Base-by-base conservation (phyloP, 306 rosid genomes). In the Senna tora region DNA sequence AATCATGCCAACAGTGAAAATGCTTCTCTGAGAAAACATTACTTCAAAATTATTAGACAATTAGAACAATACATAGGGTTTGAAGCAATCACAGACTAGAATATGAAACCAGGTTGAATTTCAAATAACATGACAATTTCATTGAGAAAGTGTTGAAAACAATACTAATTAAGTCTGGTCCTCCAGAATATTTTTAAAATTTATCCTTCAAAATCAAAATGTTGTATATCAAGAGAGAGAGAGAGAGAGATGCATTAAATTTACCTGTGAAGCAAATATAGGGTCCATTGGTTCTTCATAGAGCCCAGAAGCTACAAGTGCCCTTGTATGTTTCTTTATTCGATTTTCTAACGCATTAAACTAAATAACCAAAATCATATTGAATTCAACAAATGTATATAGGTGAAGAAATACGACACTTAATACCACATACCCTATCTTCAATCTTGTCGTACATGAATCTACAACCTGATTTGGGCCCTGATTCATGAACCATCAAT, bases 221-320 rank as follows among this genome's bases (percentile, higher is more conserved):
- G 36, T 1, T 41, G 65, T 42, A 32, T n/a, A 49, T 17, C 62
- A 59, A 17, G 71, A 7, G 71, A 20, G 49, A 17, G 71, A 7
- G 71, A 20, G 49, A 59, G 42, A 43, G 62, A 43, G 72, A 57
- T 20, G 73, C 25, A 56, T 67, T 68, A 75, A 65, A 75, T 54
- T 54, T 78, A 91, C 98, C 95, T 88, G 96, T 9, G 95, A 87
- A 45, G 98, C 96, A 83, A 87, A 78, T 55, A 96, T 83, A 67
- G 98, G 96, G 80, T 94, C 97, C 77, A 83, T 81, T 4, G 91
- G 92, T 83, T 89, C 98, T 69, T 86, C 91, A 64, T 83, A 85
- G 64, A 54, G 88, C 77, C 87, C 82, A 45, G 98, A 89, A 39
- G 91, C 86, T 69, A 84, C 80, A 45, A 91, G 75, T 45, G 88